These are phyloP conservation scores for Diaporthe batatas DNA, from an alignment of 2,329 filamentous ascomycete genomes.

Conservation along the genomic window DNA sequence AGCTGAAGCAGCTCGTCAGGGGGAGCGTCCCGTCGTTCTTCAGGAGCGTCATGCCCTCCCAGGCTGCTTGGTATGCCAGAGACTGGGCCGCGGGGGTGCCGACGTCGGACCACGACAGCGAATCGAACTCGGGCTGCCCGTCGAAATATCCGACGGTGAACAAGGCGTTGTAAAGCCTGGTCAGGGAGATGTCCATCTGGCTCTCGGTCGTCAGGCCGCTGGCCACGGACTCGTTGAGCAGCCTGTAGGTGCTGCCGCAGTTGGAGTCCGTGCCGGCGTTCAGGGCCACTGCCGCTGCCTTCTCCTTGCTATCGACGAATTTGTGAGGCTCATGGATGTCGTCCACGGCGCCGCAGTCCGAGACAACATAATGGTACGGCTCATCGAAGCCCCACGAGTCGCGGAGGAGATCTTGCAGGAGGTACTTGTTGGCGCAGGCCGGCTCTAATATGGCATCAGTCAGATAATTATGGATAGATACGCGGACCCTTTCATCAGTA, in stretches of 20 bases:
- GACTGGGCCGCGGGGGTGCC: neutral
- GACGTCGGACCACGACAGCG: neutral
- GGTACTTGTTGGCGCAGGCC: conserved; percentile 58
- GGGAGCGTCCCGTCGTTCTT: neutral
- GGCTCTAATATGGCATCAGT: neutral
- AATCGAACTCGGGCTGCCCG: neutral
- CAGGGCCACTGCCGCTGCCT: conserved; percentile 1
- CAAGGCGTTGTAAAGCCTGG: conserved; percentile 9
- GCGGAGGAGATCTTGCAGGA: conserved; percentile 72
- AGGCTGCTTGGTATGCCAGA: neutral
- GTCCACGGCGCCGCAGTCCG: conserved; percentile 69
- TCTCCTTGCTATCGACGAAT: neutral
- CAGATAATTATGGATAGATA: too few relatives aligned
- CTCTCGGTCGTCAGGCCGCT: neutral
- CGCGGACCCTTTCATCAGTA: neutral
- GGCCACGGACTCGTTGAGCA: neutral
- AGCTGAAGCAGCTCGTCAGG: conserved; percentile 66
- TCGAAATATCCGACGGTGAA: conserved; percentile 8
- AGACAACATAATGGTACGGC: conserved; percentile 72
- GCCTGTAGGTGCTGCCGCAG: neutral
- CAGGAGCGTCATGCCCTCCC: conserved; percentile 5
- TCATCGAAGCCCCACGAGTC: conserved; percentile 73
- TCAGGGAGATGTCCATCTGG: neutral
- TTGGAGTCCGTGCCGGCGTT: conserved; percentile 5
- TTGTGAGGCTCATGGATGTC: neutral